phyloP scores from a whole-genome alignment of 345 rosid species.

The Ceriops decandra region DNA sequence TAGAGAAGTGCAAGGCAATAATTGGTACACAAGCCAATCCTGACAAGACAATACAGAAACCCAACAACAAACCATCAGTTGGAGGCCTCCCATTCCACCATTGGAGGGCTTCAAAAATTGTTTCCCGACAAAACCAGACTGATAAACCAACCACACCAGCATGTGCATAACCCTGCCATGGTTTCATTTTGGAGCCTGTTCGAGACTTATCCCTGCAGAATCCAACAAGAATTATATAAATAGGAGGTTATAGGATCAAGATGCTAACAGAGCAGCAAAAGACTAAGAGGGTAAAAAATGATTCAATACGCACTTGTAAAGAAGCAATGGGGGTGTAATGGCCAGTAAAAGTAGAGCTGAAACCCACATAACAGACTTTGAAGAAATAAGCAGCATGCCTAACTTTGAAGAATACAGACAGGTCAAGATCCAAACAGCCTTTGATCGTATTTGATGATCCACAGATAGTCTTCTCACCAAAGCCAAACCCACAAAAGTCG shows the following conservation, averaged over 20 bases:
- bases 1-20: constrained; percentile 87
- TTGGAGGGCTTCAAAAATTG: constrained; percentile 91
- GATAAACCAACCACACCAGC: constrained; percentile 75
- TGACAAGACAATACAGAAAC: constrained; percentile 70
- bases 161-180: constrained; percentile 96
- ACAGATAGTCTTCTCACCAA: constrained; percentile 70
- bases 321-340: constrained; percentile 84
- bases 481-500: constrained; percentile 78
- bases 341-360: constrained; percentile 82
- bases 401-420: constrained; percentile 91
- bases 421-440: constrained; percentile 89
- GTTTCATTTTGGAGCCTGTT: constrained; percentile 84
- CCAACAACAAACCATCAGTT: constrained; percentile 91
- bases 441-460: constrained; percentile 71
- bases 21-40: constrained; percentile 93
- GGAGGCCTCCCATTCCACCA: constrained; percentile 97
- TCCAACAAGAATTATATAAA: constrained; percentile 21
- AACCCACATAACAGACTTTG: constrained; percentile 84
- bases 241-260: not conserved
- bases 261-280: not conserved
- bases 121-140: constrained; percentile 95
- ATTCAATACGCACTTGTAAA: constrained; percentile 63
- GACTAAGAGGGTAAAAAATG: constrained; percentile 1
- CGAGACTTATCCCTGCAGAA: constrained; percentile 73
- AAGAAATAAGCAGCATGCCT: constrained; percentile 78